phyloP scores from a whole-genome alignment of 2,329 filamentous ascomycete genomes.

The Botrytis cinerea region DNA sequence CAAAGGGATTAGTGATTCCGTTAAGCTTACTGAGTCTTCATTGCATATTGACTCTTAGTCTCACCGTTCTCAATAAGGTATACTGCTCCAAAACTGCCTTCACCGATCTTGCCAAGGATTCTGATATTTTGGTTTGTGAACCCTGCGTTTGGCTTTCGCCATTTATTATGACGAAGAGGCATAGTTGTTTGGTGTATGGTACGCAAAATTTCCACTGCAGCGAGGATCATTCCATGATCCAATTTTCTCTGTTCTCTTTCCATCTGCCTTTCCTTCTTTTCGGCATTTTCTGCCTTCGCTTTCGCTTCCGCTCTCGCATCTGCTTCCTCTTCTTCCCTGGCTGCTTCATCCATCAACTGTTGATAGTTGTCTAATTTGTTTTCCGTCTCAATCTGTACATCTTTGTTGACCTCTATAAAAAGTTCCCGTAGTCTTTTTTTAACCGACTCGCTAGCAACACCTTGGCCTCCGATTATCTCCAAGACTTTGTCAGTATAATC shows the following conservation, averaged over 20 bases:
- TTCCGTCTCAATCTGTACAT: neutral
- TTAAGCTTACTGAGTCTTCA: conserved; percentile 6
- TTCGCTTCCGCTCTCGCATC: neutral
- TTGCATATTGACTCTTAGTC: conserved; percentile 1
- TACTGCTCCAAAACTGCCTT: neutral
- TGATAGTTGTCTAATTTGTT: neutral
- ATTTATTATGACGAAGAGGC: conserved; percentile 8
- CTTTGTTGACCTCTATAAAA: neutral
- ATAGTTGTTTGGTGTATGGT: neutral
- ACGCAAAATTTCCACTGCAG: neutral
- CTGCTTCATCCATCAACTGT: neutral
- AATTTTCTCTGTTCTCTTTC: no score
- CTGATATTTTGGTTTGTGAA: neutral
- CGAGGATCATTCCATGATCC: no score
- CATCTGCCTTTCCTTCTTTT: neutral
- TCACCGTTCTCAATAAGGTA: conserved; percentile 11
- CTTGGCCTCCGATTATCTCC: neutral
- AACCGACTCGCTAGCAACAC: neutral
- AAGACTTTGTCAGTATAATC: neutral
- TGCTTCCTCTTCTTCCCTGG: neutral
- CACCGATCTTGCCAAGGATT: neutral
- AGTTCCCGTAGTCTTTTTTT: neutral
- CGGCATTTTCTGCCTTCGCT: neutral
- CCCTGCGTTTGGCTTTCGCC: neutral
- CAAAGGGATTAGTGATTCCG: neutral